These are phyloP conservation scores for Venturia oleaginea DNA, from an alignment of 2,329 filamentous ascomycete species.

Conservation along the genomic window DNA sequence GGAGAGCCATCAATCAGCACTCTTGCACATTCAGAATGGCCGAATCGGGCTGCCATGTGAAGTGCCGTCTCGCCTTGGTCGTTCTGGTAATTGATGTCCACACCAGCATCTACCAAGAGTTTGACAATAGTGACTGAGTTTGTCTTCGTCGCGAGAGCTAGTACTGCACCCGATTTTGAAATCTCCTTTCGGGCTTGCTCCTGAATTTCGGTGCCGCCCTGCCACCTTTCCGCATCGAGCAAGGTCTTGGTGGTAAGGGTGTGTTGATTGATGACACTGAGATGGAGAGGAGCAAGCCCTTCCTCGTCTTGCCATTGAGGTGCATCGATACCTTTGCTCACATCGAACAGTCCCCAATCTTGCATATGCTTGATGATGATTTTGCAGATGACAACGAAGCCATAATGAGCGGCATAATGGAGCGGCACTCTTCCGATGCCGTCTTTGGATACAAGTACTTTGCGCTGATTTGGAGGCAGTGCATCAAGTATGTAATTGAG, in stretches of 20 bases:
- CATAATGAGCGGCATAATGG: conserved; percentile 92
- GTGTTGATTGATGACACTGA: conserved; percentile 87
- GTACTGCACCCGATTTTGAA: conserved; percentile 75
- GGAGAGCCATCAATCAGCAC: conserved; percentile 63
- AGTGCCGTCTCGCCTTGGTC: conserved; percentile 83
- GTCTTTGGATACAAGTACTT: conserved; percentile 61
- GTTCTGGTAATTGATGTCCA: conserved; percentile 91
- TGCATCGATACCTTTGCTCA: conserved; percentile 77
- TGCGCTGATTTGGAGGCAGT: conserved; percentile 58
- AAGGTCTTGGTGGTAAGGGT: conserved; percentile 74
- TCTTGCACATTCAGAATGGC: conserved; percentile 69
- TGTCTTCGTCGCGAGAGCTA: conserved; percentile 79
- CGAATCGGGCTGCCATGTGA: conserved; percentile 84
- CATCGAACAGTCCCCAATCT: conserved; percentile 77
- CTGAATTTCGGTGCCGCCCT: conserved; percentile 53
- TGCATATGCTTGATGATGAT: conserved; percentile 83
- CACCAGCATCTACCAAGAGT: conserved; percentile 78
- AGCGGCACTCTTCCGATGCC: conserved; percentile 74
- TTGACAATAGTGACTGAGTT: conserved; percentile 79
- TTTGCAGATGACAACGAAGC: conserved; percentile 83
- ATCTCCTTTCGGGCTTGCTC: conserved; percentile 58
- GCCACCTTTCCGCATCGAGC: conserved; percentile 71
- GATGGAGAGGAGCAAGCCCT: conserved; percentile 81
- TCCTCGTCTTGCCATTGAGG: conserved; percentile 86
- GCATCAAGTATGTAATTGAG: conserved; percentile 55